Conservation (phyloP, 2,329 filamentous ascomycete species). For the Clathrospora elynae region DNA sequence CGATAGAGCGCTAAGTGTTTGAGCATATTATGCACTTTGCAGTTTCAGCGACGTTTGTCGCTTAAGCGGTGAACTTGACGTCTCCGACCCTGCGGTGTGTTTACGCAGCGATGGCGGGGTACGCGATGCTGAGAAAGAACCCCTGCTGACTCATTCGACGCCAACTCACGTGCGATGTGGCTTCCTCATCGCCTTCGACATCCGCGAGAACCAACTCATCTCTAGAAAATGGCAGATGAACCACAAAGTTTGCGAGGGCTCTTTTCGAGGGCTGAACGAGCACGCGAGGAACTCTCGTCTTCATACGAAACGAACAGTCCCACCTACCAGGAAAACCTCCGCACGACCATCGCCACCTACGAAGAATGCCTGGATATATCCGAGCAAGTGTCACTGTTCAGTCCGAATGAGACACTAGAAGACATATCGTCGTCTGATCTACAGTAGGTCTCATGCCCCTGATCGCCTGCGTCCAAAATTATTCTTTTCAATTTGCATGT, state of each 20-base stretch:
- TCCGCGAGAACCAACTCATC: conserved; percentile 3
- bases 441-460: conserved; percentile 58
- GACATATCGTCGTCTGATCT: conserved; percentile 85
- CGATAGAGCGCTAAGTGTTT: not conserved
- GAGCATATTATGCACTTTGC: not conserved
- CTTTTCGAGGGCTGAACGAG: conserved; percentile 61
- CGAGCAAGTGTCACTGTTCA: conserved; percentile 79
- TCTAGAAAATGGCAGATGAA: conserved; percentile 48
- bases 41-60: not conserved
- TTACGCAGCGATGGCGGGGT: conserved; percentile 19
- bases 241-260: conserved; percentile 61
- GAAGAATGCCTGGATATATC: conserved; percentile 73
- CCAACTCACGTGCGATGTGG: conserved; percentile 36
- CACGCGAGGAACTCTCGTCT: conserved; percentile 63
- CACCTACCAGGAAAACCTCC: conserved; percentile 70
- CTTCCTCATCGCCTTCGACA: conserved; percentile 6
- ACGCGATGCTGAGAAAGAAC: conserved; percentile 19
- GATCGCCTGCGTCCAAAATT: not conserved
- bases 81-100: conserved; percentile 8
- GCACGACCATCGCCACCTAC: conserved; percentile 71
- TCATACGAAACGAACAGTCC: conserved; percentile 68
- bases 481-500: conserved; percentile 1
- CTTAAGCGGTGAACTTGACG: not conserved
- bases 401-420: conserved; percentile 84
- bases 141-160: conserved; percentile 25